phyloP scores from a whole-genome alignment of 805 yeast genomes.

The Lipomyces japonicus region DNA sequence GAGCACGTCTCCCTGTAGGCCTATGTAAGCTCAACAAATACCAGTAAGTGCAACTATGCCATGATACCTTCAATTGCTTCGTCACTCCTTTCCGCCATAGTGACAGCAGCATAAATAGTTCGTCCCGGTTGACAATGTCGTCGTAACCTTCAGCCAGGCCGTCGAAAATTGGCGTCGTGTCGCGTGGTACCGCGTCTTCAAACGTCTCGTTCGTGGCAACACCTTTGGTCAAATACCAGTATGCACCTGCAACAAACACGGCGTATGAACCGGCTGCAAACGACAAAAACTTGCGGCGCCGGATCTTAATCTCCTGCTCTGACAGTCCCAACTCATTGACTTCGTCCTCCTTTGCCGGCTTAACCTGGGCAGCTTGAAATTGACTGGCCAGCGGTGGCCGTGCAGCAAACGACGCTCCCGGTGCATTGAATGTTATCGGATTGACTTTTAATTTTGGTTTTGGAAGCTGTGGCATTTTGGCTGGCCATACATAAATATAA shows the following conservation, averaged over 20 bases:
- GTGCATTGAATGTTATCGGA: not conserved
- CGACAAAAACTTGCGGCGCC: slow-evolving; percentile 19
- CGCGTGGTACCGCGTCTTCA: slow-evolving; percentile 63
- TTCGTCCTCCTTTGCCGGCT: not conserved
- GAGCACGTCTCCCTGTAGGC: slow-evolving; percentile 84
- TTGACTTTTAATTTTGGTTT: slow-evolving; percentile 6
- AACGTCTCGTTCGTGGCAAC: slow-evolving; percentile 13
- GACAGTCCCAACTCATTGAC: not conserved
- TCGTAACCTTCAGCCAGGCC: slow-evolving; percentile 77
- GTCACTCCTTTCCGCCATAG: slow-evolving; percentile 46
- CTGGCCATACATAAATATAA: too few species aligned
- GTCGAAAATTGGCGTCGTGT: slow-evolving; percentile 78
- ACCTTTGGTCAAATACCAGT: slow-evolving; percentile 10
- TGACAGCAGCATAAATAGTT: slow-evolving; percentile 56
- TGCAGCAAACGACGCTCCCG: not conserved
- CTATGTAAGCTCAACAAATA: slow-evolving; percentile 27
- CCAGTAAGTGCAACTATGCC: not conserved
- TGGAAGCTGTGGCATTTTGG: slow-evolving; percentile 15
- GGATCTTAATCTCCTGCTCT: slow-evolving; percentile 8
- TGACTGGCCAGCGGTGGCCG: not conserved
- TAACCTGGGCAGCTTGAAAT: not conserved
- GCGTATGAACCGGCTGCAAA: slow-evolving; percentile 15
- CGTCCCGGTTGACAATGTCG: slow-evolving; percentile 71
- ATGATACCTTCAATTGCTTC: slow-evolving; percentile 36
- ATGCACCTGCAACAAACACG: slow-evolving; percentile 19